phyloP scores from a whole-genome alignment of 2,329 filamentous ascomycete genomes.

The Lasiodiplodia theobromae region DNA sequence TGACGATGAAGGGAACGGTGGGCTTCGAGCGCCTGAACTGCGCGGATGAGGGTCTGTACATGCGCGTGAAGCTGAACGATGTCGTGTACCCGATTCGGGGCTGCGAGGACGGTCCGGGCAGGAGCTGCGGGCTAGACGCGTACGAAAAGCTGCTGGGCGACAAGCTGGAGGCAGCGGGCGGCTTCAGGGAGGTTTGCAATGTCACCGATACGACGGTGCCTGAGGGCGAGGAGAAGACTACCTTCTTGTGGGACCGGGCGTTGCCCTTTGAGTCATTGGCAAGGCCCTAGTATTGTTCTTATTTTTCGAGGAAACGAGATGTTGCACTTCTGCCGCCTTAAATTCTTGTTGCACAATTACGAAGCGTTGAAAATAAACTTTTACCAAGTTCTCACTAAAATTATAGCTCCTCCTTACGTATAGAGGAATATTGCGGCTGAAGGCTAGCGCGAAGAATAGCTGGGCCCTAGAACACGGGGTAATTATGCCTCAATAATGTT shows the following conservation, averaged over 20 bases:
- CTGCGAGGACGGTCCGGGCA: constrained; percentile 35
- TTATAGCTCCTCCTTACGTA: no score
- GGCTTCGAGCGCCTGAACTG: constrained; percentile 61
- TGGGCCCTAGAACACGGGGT: no score
- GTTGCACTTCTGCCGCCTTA: no score
- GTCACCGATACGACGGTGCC: constrained; percentile 35
- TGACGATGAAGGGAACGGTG: constrained; percentile 70
- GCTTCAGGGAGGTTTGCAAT: constrained; percentile 57
- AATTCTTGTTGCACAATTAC: no score
- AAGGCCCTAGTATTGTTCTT: constrained; percentile 34
- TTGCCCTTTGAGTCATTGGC: constrained; percentile 37
- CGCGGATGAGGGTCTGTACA: constrained; percentile 35
- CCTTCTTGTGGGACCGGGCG: constrained; percentile 38
- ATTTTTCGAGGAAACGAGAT: no score
- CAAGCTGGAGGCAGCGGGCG: constrained; percentile 58
- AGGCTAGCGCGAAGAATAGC: no score
- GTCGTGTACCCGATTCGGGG: constrained; percentile 62
- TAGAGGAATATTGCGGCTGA: no score
- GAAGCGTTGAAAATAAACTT: no score
- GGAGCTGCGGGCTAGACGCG: constrained; percentile 44
- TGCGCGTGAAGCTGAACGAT: constrained; percentile 63
- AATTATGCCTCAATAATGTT: no score
- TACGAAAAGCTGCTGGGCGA: constrained; percentile 55
- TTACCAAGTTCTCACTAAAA: no score
- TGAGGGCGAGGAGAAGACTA: constrained; percentile 34